phyloP scores from a whole-genome alignment of 257 asterid genomes.

The Jasminum sambac region DNA sequence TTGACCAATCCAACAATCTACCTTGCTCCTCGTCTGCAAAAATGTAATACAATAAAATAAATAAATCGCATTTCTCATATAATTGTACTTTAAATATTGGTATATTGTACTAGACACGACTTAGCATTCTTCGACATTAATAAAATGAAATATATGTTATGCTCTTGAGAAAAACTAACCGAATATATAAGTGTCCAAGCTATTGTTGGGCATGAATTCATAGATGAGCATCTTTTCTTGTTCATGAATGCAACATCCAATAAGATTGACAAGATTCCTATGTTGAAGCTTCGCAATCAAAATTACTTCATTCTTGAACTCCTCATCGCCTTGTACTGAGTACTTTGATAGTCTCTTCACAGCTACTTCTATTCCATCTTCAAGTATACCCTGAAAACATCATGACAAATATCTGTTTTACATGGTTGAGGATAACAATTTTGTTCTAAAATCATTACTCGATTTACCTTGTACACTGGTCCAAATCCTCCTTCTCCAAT shows the following conservation, averaged over 20 bases:
- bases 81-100: neutral
- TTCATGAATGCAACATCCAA: constrained; percentile 24
- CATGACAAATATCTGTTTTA: neutral
- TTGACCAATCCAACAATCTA: constrained; percentile 28
- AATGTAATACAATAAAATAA: too few relatives aligned
- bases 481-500: constrained; percentile 36
- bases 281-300: constrained; percentile 25
- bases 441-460: neutral
- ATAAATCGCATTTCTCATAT: too few relatives aligned
- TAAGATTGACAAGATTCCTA: constrained; percentile 29
- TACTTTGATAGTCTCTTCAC: constrained; percentile 31
- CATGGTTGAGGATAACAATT: too few relatives aligned
- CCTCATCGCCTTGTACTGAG: constrained; percentile 31
- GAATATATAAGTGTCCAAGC: constrained; percentile 22
- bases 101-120: neutral
- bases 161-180: constrained; percentile 12
- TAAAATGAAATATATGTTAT: neutral
- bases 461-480: constrained; percentile 29
- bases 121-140: neutral
- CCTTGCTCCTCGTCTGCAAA: constrained; percentile 24
- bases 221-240: constrained; percentile 24
- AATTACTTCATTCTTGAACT: constrained; percentile 30
- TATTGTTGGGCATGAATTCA: constrained; percentile 27
- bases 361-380: constrained; percentile 23
- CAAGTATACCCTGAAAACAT: constrained; percentile 25